Evolutionary conservation across 1,284 basidiomycete species (phyloP).

Genomic region (Ganoderma boninense): DNA sequence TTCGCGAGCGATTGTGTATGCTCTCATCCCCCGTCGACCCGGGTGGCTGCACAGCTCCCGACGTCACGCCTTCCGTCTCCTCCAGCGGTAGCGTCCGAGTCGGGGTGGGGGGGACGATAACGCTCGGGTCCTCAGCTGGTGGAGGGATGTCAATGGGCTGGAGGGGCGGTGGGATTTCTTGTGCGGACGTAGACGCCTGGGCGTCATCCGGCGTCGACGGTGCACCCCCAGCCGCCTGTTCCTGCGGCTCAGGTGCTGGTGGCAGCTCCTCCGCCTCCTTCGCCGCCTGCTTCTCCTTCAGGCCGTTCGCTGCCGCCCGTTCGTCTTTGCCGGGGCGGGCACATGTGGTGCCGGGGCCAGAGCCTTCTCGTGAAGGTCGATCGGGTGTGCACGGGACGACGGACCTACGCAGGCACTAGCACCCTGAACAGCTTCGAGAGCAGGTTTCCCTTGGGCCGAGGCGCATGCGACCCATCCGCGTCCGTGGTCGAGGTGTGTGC

Average conservation of each 20-base stretch:
- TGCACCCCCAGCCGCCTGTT: slow-evolving; percentile 11
- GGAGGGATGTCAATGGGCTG: slow-evolving; percentile 39
- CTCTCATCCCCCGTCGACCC: slow-evolving; percentile 66
- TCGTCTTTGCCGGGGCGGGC: slow-evolving; percentile 18
- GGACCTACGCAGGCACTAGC: slow-evolving; percentile 58
- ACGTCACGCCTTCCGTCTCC: slow-evolving; percentile 73
- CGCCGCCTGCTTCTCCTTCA: slow-evolving; percentile 43
- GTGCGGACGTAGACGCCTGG: slow-evolving; percentile 25
- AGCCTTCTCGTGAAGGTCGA: slow-evolving; percentile 40
- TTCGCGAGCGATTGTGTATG: slow-evolving; percentile 39
- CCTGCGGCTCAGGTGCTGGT: slow-evolving; percentile 27
- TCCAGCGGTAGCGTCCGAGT: slow-evolving; percentile 50
- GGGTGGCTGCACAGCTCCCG: slow-evolving; percentile 75
- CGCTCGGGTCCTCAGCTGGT: slow-evolving; percentile 41
- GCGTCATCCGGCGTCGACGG: slow-evolving; percentile 26
- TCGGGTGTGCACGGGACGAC: slow-evolving; percentile 46
- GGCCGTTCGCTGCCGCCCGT: slow-evolving; percentile 32
- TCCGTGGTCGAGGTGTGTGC: slow-evolving; percentile 46
- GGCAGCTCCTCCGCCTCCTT: slow-evolving; percentile 41
- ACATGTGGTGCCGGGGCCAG: slow-evolving; percentile 16
- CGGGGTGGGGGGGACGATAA: slow-evolving; percentile 64
- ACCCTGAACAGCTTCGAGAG: slow-evolving; percentile 56
- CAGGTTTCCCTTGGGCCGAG: slow-evolving; percentile 47
- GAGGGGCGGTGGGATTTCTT: slow-evolving; percentile 35
- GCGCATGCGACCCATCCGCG: slow-evolving; percentile 31